Evolutionary conservation across 75 land plant genomes (phyloP), one percentile per base, ranked within the genome.

Genomic region (Picea glauca): DNA sequence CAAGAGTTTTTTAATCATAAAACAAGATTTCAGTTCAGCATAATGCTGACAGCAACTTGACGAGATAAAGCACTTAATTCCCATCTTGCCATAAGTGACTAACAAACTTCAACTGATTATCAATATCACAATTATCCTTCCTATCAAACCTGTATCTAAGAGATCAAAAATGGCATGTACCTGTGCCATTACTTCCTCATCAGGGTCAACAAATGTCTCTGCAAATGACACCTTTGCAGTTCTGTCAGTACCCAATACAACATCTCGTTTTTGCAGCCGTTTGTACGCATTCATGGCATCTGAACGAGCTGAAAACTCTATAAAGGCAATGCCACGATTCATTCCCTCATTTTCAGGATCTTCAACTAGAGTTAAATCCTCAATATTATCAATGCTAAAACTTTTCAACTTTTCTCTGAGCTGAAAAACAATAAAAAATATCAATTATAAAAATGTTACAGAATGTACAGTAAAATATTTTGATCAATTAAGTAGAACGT

Each of bases 161-260:
- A 63, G 5, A 13, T 8, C 18, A 0, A 35, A 7, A 70, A 6
- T 7, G 20, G 38, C 23, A 11, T 58, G 62, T 67, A 91, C 93
- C 85, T 91, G 86, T 5, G 85, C 84, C 87, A 91, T 86, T 32
- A 81, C 76, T 60, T 91, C 91, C 38, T 84, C 91, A 81, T 87
- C 89, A 3, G 91, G 93, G 62, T 88, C 91, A 32, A 75, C 73
- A 8, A 90, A 80, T 4, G 93, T 83, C 56, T 88, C 85, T 17
- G 93, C 93, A 84, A 88, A 91, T 9, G 88, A 78, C 75, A 91
- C 90, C 46, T 84, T 86, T 14, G 83, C 83, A 21, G 85, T 75
- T 35, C 81, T 78, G 79, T 90, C 79, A 9, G 68, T 68, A 6
- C 89, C 90, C 80, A 90, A 87, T 15, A 82, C 76, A 72, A 84